Conservation (phyloP, 805 yeast genomes). For the Metschnikowia lachancei region DNA sequence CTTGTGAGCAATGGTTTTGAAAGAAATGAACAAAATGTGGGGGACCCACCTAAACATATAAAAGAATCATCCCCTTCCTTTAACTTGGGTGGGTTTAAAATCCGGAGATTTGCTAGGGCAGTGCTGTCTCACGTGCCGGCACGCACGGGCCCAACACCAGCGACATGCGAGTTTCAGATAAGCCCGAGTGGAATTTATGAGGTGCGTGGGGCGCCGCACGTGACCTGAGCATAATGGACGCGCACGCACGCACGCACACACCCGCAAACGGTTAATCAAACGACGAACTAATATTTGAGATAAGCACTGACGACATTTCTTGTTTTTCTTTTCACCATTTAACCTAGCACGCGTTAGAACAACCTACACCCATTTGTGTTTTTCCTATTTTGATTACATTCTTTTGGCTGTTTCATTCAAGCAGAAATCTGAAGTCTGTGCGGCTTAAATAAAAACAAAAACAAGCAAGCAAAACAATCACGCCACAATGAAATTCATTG, state of each 20-base stretch:
- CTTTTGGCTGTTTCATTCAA: not conserved
- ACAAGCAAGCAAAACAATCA: no score
- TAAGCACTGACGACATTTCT: constrained; percentile 1
- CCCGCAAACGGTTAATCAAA: constrained; percentile 1
- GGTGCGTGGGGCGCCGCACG: constrained; percentile 10
- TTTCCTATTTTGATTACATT: not conserved
- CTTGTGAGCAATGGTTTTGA: no score
- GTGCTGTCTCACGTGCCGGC: constrained; percentile 3
- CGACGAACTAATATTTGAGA: constrained; percentile 4
- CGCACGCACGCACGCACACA: constrained; percentile 4
- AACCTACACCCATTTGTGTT: not conserved
- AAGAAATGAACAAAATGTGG: no score
- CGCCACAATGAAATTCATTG: constrained; percentile 62
- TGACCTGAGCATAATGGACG: constrained; percentile 12
- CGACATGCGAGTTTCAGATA: constrained; percentile 12
- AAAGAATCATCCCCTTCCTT: not conserved
- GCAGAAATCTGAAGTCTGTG: no score
- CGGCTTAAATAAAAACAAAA: no score
- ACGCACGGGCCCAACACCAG: not conserved
- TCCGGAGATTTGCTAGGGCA: constrained; percentile 9
- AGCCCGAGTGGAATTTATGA: constrained; percentile 8
- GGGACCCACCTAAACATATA: not conserved
- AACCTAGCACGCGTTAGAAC: no score
- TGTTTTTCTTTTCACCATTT: not conserved
- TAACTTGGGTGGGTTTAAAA: constrained; percentile 2